Percentiles rank a stretch among this genome's conserved stretches.
Conservation (phyloP, 148 eudicot species). For the Dianthus caryophyllus region DNA sequence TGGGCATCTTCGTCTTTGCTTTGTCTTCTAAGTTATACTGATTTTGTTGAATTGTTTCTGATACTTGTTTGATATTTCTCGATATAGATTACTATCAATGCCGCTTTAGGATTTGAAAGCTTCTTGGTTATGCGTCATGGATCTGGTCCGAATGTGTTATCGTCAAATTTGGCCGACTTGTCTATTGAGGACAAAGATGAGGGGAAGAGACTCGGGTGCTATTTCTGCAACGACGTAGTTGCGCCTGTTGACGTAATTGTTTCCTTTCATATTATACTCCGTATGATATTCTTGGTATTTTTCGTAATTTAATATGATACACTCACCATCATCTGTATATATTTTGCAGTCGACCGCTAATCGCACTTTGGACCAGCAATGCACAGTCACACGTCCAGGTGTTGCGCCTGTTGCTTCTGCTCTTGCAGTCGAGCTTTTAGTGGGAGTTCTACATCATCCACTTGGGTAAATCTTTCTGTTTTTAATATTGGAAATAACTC, state of each 20-base stretch:
- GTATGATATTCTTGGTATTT: background rate
- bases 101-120: slow-evolving; percentile 94
- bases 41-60: background rate
- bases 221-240: slow-evolving; percentile 95
- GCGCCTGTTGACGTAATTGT: slow-evolving; percentile 82
- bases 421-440: slow-evolving; percentile 91
- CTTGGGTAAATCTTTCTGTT: slow-evolving; percentile 43
- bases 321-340: slow-evolving; percentile 1
- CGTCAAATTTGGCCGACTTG: slow-evolving; percentile 41
- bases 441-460: slow-evolving; percentile 86
- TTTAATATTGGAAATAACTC: background rate
- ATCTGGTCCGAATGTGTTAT: slow-evolving; percentile 47
- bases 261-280: background rate
- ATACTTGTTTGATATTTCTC: background rate
- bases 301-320: background rate
- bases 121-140: slow-evolving; percentile 98
- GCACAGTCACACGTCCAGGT: slow-evolving; percentile 98
- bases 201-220: slow-evolving; percentile 74
- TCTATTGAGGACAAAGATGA: slow-evolving; percentile 35
- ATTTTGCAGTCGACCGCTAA: slow-evolving; percentile 77
- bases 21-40: background rate
- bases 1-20: background rate
- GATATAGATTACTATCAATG: slow-evolving; percentile 65
- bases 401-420: slow-evolving; percentile 98
- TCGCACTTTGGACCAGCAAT: slow-evolving; percentile 94